Evolutionary conservation across 225 moss, liverwort and hornwort species (phyloP).

Genomic region (Thuidium tamariscinum): DNA sequence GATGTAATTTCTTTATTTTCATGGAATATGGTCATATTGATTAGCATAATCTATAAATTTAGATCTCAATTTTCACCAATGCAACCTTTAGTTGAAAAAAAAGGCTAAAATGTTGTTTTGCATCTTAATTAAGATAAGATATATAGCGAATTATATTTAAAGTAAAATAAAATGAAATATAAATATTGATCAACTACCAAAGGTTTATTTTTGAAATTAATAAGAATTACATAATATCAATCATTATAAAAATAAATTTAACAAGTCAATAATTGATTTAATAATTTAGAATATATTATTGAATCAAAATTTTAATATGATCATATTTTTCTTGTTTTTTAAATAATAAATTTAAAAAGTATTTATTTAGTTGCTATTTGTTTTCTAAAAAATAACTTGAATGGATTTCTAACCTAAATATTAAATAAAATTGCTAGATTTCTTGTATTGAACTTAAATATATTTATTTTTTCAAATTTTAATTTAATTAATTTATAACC

Average conservation of each 20-base stretch:
- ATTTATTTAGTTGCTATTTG: background rate
- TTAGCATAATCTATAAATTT: background rate
- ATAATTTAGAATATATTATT: background rate
- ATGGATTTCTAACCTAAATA: background rate
- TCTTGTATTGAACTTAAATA: too few relatives aligned
- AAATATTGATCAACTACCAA: fast-evolving
- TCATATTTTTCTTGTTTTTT: background rate
- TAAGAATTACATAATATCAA: background rate
- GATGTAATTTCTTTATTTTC: too few relatives aligned
- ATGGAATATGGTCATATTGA: background rate
- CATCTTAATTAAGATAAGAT: too few relatives aligned
- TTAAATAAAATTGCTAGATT: background rate
- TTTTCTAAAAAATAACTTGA: background rate
- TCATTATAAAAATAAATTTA: background rate
- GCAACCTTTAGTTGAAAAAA: fast-evolving
- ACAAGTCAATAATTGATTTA: fast-evolving
- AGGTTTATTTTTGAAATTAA: background rate
- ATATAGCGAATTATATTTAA: too few relatives aligned
- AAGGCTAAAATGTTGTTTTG: too few relatives aligned
- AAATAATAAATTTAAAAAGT: background rate
- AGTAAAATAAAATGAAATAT: too few relatives aligned
- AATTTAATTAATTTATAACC: fast-evolving
- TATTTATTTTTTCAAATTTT: too few relatives aligned
- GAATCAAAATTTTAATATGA: background rate
- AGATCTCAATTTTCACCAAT: too few relatives aligned